Evolutionary conservation across 1,284 basidiomycete species (phyloP).

Genomic region (Bjerkandera adusta): DNA sequence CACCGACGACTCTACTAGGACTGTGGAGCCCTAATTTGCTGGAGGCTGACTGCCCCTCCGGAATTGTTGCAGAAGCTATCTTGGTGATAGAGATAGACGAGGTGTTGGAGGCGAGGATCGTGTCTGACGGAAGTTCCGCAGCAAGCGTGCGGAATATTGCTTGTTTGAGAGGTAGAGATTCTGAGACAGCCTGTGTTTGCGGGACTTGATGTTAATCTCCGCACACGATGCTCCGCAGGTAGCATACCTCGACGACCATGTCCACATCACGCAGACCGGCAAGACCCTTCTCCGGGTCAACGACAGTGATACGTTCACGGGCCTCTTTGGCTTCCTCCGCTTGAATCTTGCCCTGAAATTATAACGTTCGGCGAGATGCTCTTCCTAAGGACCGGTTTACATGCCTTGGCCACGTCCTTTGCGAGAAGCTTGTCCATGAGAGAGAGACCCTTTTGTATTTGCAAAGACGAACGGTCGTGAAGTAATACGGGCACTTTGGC

Average conservation of each 20-base stretch:
- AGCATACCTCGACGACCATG: constrained; percentile 83
- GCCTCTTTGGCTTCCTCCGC: constrained; percentile 75
- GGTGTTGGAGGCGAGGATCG: constrained; percentile 92
- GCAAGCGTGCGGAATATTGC: constrained; percentile 76
- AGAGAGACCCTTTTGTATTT: constrained; percentile 67
- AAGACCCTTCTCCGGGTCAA: constrained; percentile 46
- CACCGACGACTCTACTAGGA: constrained; percentile 74
- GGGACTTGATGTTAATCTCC: background rate
- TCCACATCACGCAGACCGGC: constrained; percentile 73
- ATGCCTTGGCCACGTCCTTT: constrained; percentile 80
- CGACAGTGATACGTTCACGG: constrained; percentile 57
- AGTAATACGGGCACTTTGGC: constrained; percentile 78
- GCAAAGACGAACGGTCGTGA: constrained; percentile 57
- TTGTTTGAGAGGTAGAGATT: constrained; percentile 81
- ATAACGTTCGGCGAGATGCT: background rate
- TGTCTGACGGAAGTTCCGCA: constrained; percentile 62
- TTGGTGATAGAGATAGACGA: constrained; percentile 94
- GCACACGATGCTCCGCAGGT: constrained; percentile 2
- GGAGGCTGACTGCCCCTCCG: constrained; percentile 50
- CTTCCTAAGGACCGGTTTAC: background rate
- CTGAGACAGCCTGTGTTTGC: constrained; percentile 76
- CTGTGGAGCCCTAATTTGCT: constrained; percentile 61
- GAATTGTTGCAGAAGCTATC: constrained; percentile 80
- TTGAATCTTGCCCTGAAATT: constrained; percentile 60
- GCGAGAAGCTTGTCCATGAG: constrained; percentile 81